Base-by-base conservation (phyloP, 163 green algal genomes). In the Chloromonas sp. region DNA sequence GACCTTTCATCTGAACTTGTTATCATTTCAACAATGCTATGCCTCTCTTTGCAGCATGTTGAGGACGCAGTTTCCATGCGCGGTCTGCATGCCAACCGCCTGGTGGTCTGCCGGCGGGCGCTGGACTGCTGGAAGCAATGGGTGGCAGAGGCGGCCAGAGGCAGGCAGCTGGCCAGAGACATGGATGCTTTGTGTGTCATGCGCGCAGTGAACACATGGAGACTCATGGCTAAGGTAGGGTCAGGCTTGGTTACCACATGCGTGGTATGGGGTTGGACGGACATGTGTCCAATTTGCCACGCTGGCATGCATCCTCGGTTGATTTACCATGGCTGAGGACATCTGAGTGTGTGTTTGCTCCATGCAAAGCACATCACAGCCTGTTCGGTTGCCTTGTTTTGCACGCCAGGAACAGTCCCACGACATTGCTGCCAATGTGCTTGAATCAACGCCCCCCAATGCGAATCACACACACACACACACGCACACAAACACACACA, bases 51-150 rank as follows among this genome's bases (percentile, higher is more conserved):
- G n/a, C 80, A 83, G 80, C 14, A 71, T 60, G 80, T 83, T 36
- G 80, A 83, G 61, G 81, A 84, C 3, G 66, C 36, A 3, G 81
- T 60, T 1, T n/a, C 57, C 81, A 84, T 79, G 81, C 66, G 81
- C 1, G 81, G 81, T 5, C 2, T 84, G 62, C 58, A 79, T 2
- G 81, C 81, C 81, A 84, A 84, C 62, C 58, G 11, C 58, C 1
- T 60, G 1, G 57, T 84, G 66, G 70, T 79, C 57, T 84, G 11
- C 81, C 81, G 81, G 2, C 81, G 81, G 1, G 81, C 61, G 2
- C 14, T 84, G 62, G 81, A 84, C 62, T 66, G 81, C 66, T 84
- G 81, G 81, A 3, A 13, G 2, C 14, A 3, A 0, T 84, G 70
- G 14, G 36, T 70, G 2, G 36, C n/a, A 13, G 81, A 84, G 62